Conservation (phyloP, 768 basidiomycete species). For the Auricularia sp. region DNA sequence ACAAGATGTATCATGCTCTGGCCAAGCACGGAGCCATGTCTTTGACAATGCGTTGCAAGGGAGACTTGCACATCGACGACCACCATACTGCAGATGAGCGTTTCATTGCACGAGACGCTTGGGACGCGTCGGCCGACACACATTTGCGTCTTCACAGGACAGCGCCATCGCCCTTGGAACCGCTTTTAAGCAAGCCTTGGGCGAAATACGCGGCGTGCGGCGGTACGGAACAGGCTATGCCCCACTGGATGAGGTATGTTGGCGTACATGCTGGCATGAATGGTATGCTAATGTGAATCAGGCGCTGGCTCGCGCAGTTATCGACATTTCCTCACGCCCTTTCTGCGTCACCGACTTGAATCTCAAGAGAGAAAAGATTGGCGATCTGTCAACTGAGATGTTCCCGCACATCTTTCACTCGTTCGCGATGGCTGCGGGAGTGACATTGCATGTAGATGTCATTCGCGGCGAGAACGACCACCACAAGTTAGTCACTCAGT, state of each 20-base stretch:
- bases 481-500: slow-evolving; percentile 56
- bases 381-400: slow-evolving; percentile 96
- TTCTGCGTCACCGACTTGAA: slow-evolving; percentile 90
- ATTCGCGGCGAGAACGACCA: slow-evolving; percentile 95
- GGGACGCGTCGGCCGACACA: not conserved
- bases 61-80: slow-evolving; percentile 96
- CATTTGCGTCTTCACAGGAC: slow-evolving; percentile 50
- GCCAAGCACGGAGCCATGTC: slow-evolving; percentile 97
- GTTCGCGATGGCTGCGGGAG: slow-evolving; percentile 92
- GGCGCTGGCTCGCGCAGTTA: slow-evolving; percentile 92
- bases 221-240: slow-evolving; percentile 96
- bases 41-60: slow-evolving; percentile 79
- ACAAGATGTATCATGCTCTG: slow-evolving; percentile 92
- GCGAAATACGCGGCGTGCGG: slow-evolving; percentile 87
- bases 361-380: slow-evolving; percentile 80
- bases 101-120: slow-evolving; percentile 12
- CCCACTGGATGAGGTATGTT: slow-evolving; percentile 81
- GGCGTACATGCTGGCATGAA: not conserved
- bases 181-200: slow-evolving; percentile 90
- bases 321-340: slow-evolving; percentile 96
- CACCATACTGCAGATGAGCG: slow-evolving; percentile 97
- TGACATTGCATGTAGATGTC: slow-evolving; percentile 89
- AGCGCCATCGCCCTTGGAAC: slow-evolving; percentile 77
- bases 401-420: slow-evolving; percentile 96
- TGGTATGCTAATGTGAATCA: slow-evolving; percentile 20